phyloP scores from a whole-genome alignment of 1,284 basidiomycete species.

The Vanrija pseudolonga region DNA sequence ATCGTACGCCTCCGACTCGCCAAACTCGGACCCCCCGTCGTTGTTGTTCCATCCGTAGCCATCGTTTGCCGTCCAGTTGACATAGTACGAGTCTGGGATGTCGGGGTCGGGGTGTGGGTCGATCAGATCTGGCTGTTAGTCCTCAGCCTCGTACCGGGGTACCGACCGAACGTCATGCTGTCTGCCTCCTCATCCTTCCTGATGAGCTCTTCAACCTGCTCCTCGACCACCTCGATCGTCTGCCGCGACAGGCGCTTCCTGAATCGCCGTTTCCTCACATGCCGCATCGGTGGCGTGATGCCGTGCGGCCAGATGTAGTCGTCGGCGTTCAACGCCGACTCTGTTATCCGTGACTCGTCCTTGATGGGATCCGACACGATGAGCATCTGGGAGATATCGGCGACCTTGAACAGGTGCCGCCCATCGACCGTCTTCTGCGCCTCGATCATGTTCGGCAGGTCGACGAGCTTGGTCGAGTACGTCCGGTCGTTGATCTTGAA shows the following conservation, averaged over 20 bases:
- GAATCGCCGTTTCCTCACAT: conserved; percentile 89
- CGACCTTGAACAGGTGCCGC: conserved; percentile 96
- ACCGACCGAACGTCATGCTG: conserved; percentile 48
- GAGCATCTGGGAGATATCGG: conserved; percentile 94
- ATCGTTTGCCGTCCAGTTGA: conserved; percentile 34
- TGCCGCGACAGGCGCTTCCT: conserved; percentile 59
- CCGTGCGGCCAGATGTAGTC: conserved; percentile 98
- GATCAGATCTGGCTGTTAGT: conserved; percentile 30
- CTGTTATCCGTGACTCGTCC: conserved; percentile 58
- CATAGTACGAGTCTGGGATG: conserved; percentile 38
- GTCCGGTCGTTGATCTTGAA: conserved; percentile 80
- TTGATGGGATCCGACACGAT: conserved; percentile 74
- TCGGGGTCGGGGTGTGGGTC: conserved; percentile 40
- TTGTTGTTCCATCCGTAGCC: conserved; percentile 35
- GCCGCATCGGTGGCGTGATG: conserved; percentile 86
- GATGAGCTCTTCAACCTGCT: conserved; percentile 88
- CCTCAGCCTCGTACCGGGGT: background rate
- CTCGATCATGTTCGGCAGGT: conserved; percentile 91
- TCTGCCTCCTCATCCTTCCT: conserved; percentile 79
- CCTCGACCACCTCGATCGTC: conserved; percentile 95
- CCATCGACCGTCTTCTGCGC: conserved; percentile 95
- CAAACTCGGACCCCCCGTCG: conserved; percentile 60
- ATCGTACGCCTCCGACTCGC: conserved; percentile 59
- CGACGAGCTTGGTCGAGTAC: conserved; percentile 91
- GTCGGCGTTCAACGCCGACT: conserved; percentile 74